Conservation (phyloP, 225 moss, liverwort and hornwort genomes). For the Anthoceros angustus region DNA sequence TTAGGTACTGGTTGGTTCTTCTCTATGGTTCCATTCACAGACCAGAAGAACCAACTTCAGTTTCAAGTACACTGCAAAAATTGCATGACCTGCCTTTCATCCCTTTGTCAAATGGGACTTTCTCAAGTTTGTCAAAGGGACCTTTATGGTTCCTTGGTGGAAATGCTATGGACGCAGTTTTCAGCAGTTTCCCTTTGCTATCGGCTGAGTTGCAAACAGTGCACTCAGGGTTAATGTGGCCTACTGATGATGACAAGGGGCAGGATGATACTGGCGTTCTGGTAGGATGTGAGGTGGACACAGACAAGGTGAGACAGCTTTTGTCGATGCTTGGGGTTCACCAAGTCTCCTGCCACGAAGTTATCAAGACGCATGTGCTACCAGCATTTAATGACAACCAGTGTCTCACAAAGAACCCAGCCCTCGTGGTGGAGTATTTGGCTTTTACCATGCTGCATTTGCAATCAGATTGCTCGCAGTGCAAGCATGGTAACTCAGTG, state of each 20-base stretch:
- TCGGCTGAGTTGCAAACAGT: not conserved
- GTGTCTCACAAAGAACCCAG: conserved; percentile 23
- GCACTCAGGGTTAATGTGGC: not conserved
- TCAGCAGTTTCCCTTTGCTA: not conserved
- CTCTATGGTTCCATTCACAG: conserved; percentile 53
- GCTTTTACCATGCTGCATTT: conserved; percentile 62
- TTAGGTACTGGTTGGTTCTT: conserved; percentile 57
- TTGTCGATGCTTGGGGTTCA: conserved; percentile 59
- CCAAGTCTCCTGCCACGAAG: conserved; percentile 65
- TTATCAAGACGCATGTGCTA: conserved; percentile 66
- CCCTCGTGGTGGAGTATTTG: conserved; percentile 59
- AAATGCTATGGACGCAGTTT: not conserved
- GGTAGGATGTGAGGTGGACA: not conserved
- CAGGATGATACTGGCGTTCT: too few relatives aligned
- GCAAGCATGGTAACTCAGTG: conserved; percentile 23
- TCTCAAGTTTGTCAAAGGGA: not conserved
- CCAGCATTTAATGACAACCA: conserved; percentile 41
- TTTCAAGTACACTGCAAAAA: conserved; percentile 34
- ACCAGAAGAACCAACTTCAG: conserved; percentile 15
- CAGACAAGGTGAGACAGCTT: conserved; percentile 36
- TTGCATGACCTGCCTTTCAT: conserved; percentile 11
- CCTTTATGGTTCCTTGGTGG: not conserved
- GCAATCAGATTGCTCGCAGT: conserved; percentile 47
- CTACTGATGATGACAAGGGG: not conserved
- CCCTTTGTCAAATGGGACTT: not conserved